Percentiles rank a stretch among this genome's conserved stretches.
These are phyloP conservation scores for Spiraea crenata DNA, from an alignment of 331 rosid species.

Conservation along the genomic window DNA sequence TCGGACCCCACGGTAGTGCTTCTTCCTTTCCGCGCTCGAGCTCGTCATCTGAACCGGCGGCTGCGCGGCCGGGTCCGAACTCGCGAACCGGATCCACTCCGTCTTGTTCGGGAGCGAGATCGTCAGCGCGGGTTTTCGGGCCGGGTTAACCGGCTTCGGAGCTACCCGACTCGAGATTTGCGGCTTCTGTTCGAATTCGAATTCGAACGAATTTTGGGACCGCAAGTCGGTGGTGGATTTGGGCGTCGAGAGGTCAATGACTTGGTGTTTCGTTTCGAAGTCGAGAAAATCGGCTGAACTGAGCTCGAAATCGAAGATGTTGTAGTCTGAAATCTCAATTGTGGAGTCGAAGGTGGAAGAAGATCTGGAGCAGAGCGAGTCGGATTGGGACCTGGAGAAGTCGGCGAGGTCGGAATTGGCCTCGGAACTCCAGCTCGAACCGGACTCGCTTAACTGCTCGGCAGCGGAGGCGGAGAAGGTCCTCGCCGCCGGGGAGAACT, in stretches of 20 bases:
- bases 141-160: background rate
- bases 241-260: constrained; percentile 44
- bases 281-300: constrained; percentile 30
- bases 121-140: constrained; percentile 47
- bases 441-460: background rate
- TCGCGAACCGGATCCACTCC: constrained; percentile 62
- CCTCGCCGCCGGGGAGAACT: constrained; percentile 46
- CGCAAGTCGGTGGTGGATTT: constrained; percentile 12
- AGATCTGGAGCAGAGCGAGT: constrained; percentile 34
- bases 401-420: constrained; percentile 14
- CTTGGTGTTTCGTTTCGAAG: constrained; percentile 36
- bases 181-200: constrained; percentile 28
- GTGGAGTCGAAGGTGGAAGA: constrained; percentile 37
- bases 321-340: constrained; percentile 29
- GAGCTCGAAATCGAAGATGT: constrained; percentile 31
- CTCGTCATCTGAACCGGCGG: constrained; percentile 14
- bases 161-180: background rate
- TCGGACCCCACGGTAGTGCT: constrained; percentile 81
- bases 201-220: constrained; percentile 14
- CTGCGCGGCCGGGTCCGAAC: constrained; percentile 17
- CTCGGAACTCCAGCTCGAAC: constrained; percentile 9
- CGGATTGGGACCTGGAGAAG: constrained; percentile 30
- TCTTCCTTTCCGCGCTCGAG: constrained; percentile 28
- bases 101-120: constrained; percentile 62
- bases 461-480: background rate